phyloP scores from a whole-genome alignment of 257 asterid species.

The Craterostigma plantagineum region DNA sequence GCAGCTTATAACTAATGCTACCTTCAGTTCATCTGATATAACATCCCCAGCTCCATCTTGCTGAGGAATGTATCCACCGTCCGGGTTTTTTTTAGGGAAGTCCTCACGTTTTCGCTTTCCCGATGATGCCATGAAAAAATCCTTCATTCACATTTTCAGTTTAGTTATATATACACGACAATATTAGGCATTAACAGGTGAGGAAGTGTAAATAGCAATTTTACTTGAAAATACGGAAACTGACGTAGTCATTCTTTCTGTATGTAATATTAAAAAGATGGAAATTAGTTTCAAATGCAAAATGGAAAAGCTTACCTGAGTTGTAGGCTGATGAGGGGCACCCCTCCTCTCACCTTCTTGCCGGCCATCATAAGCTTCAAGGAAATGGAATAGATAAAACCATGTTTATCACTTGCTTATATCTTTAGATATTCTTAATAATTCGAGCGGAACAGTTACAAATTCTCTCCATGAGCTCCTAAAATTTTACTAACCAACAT shows the following conservation, averaged over 20 bases:
- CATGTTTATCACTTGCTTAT: too few relatives aligned
- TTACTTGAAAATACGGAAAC: too few relatives aligned
- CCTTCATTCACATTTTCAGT: slow-evolving; percentile 21
- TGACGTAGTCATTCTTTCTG: too few relatives aligned
- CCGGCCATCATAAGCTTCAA: slow-evolving; percentile 78
- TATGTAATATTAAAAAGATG: too few relatives aligned
- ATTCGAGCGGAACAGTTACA: too few relatives aligned
- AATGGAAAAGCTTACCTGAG: slow-evolving; percentile 40
- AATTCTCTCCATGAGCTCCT: too few relatives aligned
- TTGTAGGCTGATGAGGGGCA: slow-evolving; percentile 48
- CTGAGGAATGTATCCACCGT: slow-evolving; percentile 84
- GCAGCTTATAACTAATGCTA: not conserved
- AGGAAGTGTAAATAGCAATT: too few relatives aligned
- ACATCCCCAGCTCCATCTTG: slow-evolving; percentile 85
- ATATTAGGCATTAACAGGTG: too few relatives aligned
- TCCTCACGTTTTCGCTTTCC: slow-evolving; percentile 92
- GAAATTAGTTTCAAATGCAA: too few relatives aligned
- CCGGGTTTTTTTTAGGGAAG: slow-evolving; percentile 35
- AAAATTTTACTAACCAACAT: slow-evolving; percentile 48
- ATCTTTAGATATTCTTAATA: too few relatives aligned
- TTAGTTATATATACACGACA: too few relatives aligned
- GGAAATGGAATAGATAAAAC: not conserved
- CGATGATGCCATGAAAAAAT: slow-evolving; percentile 40
- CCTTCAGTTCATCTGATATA: slow-evolving; percentile 43
- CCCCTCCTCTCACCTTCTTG: slow-evolving; percentile 62